phyloP scores from a whole-genome alignment of 1,284 basidiomycete species.

The Pterulicium gracile region DNA sequence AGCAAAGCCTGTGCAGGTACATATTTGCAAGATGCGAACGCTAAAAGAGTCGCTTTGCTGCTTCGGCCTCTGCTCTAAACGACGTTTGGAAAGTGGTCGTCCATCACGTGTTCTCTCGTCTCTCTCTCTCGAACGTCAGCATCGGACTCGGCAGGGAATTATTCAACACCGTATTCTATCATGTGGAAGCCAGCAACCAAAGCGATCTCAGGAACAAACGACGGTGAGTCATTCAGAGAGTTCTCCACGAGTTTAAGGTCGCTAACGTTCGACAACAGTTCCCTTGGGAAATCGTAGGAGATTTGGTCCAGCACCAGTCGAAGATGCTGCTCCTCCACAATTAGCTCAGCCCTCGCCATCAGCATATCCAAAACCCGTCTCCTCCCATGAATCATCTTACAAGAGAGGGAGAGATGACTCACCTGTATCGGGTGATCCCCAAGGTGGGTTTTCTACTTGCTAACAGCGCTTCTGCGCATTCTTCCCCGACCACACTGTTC shows the following conservation, averaged over 20 bases:
- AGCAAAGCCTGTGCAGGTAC: too few species aligned
- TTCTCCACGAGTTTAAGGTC: too few species aligned
- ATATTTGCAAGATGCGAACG: too few species aligned
- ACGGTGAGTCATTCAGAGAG: constrained; percentile 43
- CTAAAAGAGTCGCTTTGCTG: too few species aligned
- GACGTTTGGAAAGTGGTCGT: too few species aligned
- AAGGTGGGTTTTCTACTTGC: constrained; percentile 36
- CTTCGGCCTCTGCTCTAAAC: too few species aligned
- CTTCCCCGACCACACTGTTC: constrained; percentile 11
- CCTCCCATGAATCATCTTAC: constrained; percentile 41
- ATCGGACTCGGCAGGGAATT: too few species aligned
- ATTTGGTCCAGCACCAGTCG: constrained; percentile 75
- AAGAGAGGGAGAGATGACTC: constrained; percentile 53
- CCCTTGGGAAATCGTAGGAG: constrained; percentile 79
- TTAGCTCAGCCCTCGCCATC: constrained; percentile 79
- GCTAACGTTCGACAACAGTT: too few species aligned
- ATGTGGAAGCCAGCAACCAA: constrained; percentile 88
- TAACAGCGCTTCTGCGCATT: constrained; percentile 12
- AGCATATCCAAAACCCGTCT: constrained; percentile 58
- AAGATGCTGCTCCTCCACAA: constrained; percentile 65
- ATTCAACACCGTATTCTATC: too few species aligned
- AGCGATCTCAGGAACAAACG: constrained; percentile 77
- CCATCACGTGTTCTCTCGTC: too few species aligned
- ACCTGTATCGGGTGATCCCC: constrained; percentile 36
- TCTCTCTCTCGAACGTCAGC: too few species aligned